Conservation (phyloP, 108 stramenopile genomes). For the Cylindrotheca fusiformis region DNA sequence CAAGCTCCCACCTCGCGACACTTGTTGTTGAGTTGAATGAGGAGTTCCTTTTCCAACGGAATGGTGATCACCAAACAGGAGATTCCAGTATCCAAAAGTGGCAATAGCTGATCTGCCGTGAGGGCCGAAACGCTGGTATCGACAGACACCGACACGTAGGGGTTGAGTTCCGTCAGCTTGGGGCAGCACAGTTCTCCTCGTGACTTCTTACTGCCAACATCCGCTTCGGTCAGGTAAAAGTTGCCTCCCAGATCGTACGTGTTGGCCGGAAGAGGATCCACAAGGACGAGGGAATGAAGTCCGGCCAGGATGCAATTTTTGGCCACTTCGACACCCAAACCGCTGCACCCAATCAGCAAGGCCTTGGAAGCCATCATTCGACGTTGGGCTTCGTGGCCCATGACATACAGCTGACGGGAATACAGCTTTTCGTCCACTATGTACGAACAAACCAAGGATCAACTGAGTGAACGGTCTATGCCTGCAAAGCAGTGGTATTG, state of each 20-base stretch:
- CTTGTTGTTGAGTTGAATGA: slow-evolving; percentile 69
- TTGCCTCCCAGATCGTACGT: slow-evolving; percentile 85
- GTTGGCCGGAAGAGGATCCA: slow-evolving; percentile 64
- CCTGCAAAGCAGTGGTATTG: not conserved
- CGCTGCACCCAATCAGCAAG: slow-evolving; percentile 86
- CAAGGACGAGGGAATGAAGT: slow-evolving; percentile 66
- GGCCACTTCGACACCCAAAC: slow-evolving; percentile 93
- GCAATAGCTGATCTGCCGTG: slow-evolving; percentile 41
- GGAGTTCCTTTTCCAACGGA: slow-evolving; percentile 57
- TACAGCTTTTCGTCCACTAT: slow-evolving; percentile 95
- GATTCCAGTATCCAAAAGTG: slow-evolving; percentile 51
- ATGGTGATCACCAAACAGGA: slow-evolving; percentile 65
- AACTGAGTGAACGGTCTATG: too few species aligned
- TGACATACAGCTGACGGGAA: slow-evolving; percentile 98
- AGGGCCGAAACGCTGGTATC: slow-evolving; percentile 51
- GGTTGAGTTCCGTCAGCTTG: slow-evolving; percentile 80
- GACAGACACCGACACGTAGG: slow-evolving; percentile 77
- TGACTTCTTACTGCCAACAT: slow-evolving; percentile 28
- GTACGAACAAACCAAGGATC: too few species aligned
- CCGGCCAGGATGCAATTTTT: slow-evolving; percentile 96
- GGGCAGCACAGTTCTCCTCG: slow-evolving; percentile 60
- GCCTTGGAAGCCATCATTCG: slow-evolving; percentile 93
- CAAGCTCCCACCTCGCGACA: slow-evolving; percentile 62
- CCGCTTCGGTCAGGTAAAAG: slow-evolving; percentile 59
- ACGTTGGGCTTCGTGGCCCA: slow-evolving; percentile 98